A percentile compares a stretch with the other conserved stretches of the same genome.
Conservation (phyloP, 108 stramenopile genomes). For the Phaeodactylum tricornutum region DNA sequence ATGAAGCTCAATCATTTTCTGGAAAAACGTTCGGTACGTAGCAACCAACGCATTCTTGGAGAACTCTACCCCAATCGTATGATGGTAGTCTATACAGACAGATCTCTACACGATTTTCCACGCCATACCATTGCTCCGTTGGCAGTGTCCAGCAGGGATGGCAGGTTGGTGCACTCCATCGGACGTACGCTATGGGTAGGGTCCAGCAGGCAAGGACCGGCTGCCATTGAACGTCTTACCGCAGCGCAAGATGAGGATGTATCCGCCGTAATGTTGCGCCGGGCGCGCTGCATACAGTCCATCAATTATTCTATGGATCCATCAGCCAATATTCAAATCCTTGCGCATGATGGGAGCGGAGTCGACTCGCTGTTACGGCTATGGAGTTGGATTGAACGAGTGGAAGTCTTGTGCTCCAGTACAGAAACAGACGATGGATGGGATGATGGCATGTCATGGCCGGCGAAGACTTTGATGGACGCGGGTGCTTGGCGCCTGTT, state of each 20-base stretch:
- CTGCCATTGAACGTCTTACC: too few species aligned
- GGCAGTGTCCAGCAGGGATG: too few species aligned
- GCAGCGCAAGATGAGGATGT: too few species aligned
- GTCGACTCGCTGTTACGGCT: constrained; percentile 23
- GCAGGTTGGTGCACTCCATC: too few species aligned
- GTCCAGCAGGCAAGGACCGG: too few species aligned
- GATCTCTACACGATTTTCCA: too few species aligned
- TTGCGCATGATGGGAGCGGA: constrained; percentile 27
- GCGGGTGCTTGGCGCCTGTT: constrained; percentile 53
- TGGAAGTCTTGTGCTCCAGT: constrained; percentile 40
- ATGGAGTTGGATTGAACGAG: constrained; percentile 77
- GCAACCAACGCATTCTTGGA: background rate
- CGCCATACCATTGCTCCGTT: too few species aligned
- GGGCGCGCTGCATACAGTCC: constrained; percentile 37
- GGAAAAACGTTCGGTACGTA: too few species aligned
- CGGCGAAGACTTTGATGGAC: constrained; percentile 46
- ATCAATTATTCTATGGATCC: constrained; percentile 56
- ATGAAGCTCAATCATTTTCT: too few species aligned
- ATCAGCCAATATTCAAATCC: constrained; percentile 36
- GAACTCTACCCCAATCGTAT: constrained; percentile 2
- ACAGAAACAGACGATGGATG: constrained; percentile 19
- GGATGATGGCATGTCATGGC: constrained; percentile 18
- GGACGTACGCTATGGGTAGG: too few species aligned
- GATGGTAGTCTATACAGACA: too few species aligned
- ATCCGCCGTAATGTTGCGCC: constrained; percentile 79